Percentiles rank a stretch among this genome's conserved stretches.
phyloP scores from a whole-genome alignment of 768 basidiomycete species.

The Dentipellis sp. region DNA sequence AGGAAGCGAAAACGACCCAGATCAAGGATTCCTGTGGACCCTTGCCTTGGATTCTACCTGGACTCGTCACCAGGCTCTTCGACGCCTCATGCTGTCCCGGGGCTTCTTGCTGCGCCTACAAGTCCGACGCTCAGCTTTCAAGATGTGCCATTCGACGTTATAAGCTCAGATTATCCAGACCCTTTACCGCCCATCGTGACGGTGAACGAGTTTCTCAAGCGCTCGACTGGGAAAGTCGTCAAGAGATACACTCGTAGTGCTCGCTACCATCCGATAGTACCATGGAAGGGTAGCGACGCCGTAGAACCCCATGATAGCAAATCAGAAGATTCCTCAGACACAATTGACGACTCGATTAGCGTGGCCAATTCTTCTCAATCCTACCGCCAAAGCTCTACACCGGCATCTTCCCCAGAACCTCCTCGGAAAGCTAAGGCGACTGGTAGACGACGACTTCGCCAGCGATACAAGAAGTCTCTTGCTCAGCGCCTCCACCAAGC shows the following conservation, averaged over 20 bases:
- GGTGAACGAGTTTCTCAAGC: neutral
- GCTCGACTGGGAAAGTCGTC: neutral
- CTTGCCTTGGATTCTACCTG: neutral
- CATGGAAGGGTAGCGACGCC: neutral
- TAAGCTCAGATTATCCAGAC: no score
- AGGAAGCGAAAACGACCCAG: neutral
- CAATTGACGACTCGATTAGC: neutral
- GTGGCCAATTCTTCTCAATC: neutral
- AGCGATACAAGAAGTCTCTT: conserved; percentile 6
- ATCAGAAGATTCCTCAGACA: neutral
- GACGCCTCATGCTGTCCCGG: no score
- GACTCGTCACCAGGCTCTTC: neutral
- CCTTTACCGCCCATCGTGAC: neutral
- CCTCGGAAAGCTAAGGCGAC: neutral
- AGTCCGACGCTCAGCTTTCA: no score
- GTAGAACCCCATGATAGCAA: no score
- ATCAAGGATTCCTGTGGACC: neutral
- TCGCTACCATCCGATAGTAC: neutral
- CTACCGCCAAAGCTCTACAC: neutral
- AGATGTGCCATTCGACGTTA: no score
- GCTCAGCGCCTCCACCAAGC: conserved; percentile 13
- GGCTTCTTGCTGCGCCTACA: no score
- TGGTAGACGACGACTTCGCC: conserved; percentile 1
- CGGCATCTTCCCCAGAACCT: neutral
- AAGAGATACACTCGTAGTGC: neutral